These are phyloP conservation scores for Cercospora berteroae DNA, from an alignment of 2,329 filamentous ascomycete species.

Conservation along the genomic window DNA sequence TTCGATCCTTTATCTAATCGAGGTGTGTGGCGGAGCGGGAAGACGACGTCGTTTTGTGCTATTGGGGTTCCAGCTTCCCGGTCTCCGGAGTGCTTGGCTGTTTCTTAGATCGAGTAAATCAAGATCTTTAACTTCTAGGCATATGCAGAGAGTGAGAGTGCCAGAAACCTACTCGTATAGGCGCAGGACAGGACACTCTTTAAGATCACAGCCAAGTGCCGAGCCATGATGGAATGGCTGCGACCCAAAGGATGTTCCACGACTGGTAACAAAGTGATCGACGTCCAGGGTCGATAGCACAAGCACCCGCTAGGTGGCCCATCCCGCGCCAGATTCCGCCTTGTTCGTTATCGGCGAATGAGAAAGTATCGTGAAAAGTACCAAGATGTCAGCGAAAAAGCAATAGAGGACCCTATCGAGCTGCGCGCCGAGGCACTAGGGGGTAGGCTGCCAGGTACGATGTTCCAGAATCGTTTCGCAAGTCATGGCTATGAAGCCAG, in stretches of 20 bases:
- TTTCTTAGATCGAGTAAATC: background rate
- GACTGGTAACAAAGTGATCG: background rate
- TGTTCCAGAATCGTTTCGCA: conserved; percentile 6
- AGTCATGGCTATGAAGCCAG: background rate
- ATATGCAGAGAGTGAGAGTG: background rate
- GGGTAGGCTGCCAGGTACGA: conserved; percentile 2
- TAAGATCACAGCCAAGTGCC: background rate
- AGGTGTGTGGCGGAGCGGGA: background rate
- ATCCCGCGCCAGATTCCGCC: background rate
- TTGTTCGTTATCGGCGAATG: conserved; percentile 6
- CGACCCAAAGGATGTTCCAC: background rate
- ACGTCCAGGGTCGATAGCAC: background rate
- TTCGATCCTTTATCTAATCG: background rate
- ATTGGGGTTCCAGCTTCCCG: background rate
- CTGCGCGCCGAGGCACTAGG: conserved; percentile 2
- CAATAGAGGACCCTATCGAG: background rate
- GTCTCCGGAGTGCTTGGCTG: background rate
- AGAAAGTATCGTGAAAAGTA: background rate
- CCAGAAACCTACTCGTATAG: background rate
- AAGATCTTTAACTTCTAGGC: background rate
- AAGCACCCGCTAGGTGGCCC: background rate
- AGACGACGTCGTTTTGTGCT: background rate
- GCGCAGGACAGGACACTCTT: background rate
- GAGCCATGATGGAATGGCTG: conserved; percentile 8
- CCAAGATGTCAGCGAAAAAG: background rate